phyloP scores from a whole-genome alignment of 495 filamentous ascomycete genomes.

The Cudoniella acicularis region DNA sequence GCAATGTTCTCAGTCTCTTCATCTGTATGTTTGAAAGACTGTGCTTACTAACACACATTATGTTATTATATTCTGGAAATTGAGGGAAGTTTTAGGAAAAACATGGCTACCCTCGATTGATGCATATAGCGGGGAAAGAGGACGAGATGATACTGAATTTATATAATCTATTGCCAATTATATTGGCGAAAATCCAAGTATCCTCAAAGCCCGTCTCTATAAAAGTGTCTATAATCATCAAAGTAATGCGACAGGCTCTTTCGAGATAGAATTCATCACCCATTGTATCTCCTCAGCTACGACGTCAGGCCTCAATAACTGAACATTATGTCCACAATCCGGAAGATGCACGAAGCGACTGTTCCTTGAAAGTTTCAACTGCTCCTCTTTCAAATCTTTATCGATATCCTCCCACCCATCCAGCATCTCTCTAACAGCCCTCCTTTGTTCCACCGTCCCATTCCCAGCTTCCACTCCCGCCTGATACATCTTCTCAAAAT shows the following conservation, averaged over 20 bases:
- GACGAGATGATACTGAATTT: too few relatives aligned
- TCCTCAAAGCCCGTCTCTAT: too few relatives aligned
- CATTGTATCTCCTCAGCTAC: slow-evolving; percentile 27
- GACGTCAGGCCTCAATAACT: slow-evolving; percentile 27
- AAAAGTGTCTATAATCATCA: too few relatives aligned
- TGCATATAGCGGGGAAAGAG: too few relatives aligned
- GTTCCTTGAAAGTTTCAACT: slow-evolving; percentile 28
- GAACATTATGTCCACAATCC: slow-evolving; percentile 35
- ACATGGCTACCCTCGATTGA: too few relatives aligned
- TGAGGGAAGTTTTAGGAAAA: too few relatives aligned
- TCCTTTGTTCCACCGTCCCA: slow-evolving; percentile 30
- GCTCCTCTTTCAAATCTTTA: slow-evolving; percentile 26
- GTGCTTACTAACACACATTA: too few relatives aligned
- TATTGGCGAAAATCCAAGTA: too few relatives aligned
- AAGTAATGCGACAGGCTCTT: background rate
- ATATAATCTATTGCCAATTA: too few relatives aligned
- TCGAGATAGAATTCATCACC: slow-evolving; percentile 6
- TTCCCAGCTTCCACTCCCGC: slow-evolving; percentile 29
- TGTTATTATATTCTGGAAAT: too few relatives aligned
- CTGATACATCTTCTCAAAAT: slow-evolving; percentile 21
- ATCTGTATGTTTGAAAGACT: too few relatives aligned
- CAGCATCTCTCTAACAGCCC: slow-evolving; percentile 25
- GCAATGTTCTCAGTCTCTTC: too few relatives aligned
- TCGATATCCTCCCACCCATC: slow-evolving; percentile 27
- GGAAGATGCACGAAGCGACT: slow-evolving; percentile 16